phyloP scores from a whole-genome alignment of 345 rosid species.

The Salix purpurea region DNA sequence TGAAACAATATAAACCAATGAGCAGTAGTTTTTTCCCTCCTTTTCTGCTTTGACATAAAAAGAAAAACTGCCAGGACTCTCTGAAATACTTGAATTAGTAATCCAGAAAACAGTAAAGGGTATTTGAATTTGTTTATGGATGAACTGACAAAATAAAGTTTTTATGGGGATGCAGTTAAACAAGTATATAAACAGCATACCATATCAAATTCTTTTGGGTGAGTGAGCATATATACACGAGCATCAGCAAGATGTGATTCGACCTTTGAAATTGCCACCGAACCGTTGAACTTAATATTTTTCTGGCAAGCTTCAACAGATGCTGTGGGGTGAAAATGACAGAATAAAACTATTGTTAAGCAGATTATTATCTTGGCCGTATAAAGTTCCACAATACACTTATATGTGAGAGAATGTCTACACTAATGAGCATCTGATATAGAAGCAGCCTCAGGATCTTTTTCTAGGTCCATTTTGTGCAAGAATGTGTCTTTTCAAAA shows the following conservation, averaged over 20 bases:
- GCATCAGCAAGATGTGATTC: conserved; percentile 95
- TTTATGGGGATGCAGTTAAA: not conserved
- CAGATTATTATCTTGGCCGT: not conserved
- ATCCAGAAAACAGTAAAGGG: not conserved
- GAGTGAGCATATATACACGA: conserved; percentile 89
- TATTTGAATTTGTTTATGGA: not conserved
- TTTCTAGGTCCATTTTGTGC: not conserved
- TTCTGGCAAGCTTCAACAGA: conserved; percentile 92
- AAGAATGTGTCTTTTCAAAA: not conserved
- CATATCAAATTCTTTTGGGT: conserved; percentile 95
- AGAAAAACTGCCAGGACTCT: not conserved
- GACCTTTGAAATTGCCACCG: conserved; percentile 77
- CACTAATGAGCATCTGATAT: not conserved
- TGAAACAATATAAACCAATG: conserved; percentile 31
- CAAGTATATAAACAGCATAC: conserved; percentile 32
- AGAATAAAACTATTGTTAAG: not conserved
- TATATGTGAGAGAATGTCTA: not conserved
- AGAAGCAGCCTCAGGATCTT: not conserved
- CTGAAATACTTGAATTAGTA: not conserved
- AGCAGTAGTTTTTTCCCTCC: not conserved
- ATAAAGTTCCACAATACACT: not conserved
- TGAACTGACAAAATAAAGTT: not conserved
- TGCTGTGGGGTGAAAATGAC: conserved; percentile 31
- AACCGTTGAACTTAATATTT: conserved; percentile 89
- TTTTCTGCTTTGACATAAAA: not conserved